Conservation (phyloP, 805 yeast species). For the Suhomyces tanzawaensis region DNA sequence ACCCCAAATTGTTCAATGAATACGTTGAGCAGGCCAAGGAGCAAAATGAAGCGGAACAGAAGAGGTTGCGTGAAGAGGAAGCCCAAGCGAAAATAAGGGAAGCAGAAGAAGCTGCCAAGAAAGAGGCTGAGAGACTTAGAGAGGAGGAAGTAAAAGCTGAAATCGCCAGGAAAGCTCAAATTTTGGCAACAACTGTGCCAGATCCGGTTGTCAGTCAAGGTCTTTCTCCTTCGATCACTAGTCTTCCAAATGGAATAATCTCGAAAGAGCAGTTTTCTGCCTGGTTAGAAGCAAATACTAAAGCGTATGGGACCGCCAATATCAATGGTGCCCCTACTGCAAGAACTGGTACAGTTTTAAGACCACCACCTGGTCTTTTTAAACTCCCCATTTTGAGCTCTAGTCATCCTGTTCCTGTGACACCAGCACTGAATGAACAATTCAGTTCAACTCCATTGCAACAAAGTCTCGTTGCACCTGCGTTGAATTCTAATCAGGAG, state of each 20-base stretch:
- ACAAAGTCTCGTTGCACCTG: too few species aligned
- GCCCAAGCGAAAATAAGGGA: neutral
- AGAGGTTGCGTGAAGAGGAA: neutral
- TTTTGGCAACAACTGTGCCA: neutral
- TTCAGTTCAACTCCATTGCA: too few species aligned
- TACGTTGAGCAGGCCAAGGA: conserved; percentile 6
- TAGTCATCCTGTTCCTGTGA: too few species aligned
- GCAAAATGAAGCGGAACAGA: neutral
- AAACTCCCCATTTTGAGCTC: too few species aligned
- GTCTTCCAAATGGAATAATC: neutral
- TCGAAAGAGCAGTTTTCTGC: neutral
- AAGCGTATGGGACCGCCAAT: neutral
- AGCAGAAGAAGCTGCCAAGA: neutral
- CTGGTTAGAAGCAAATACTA: neutral
- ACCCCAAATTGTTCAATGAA: conserved; percentile 31
- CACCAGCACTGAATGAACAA: too few species aligned
- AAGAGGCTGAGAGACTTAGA: neutral
- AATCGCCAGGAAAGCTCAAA: neutral
- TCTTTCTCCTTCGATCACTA: neutral
- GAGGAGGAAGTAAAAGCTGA: neutral
- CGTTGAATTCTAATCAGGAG: too few species aligned
- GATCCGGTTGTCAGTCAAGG: neutral
- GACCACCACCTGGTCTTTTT: neutral
- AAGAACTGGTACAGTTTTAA: too few species aligned
- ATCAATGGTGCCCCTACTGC: too few species aligned